These are phyloP conservation scores for Alternaria hordeiaustralica DNA, from an alignment of 2,329 filamentous ascomycete species.

Conservation along the genomic window DNA sequence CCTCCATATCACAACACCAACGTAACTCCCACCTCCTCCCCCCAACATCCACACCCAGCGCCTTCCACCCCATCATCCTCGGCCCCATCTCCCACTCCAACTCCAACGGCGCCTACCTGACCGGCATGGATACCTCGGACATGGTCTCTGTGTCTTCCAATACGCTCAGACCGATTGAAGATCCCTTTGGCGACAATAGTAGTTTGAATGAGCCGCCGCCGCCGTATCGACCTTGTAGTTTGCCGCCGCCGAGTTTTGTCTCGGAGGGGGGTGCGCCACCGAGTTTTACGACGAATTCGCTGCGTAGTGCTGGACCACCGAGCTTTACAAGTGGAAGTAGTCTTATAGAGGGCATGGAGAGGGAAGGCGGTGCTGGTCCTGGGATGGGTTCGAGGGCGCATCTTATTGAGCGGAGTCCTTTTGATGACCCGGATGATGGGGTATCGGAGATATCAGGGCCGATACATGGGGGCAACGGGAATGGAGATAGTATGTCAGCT, in stretches of 20 bases:
- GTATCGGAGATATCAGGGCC: constrained; percentile 38
- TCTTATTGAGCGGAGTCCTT: constrained; percentile 40
- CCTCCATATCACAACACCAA: constrained; percentile 2
- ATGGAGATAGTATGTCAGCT: background rate
- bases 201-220: constrained; percentile 44
- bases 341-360: too few species aligned
- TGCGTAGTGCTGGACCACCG: background rate
- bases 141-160: constrained; percentile 38
- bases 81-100: constrained; percentile 38
- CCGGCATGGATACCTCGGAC: constrained; percentile 49
- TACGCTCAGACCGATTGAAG: constrained; percentile 24
- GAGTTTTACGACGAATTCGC: constrained; percentile 22
- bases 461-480: constrained; percentile 14
- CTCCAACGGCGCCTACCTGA: constrained; percentile 44
- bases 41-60: constrained; percentile 18
- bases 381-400: constrained; percentile 8
- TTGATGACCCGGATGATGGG: constrained; percentile 44
- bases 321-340: background rate
- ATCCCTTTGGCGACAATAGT: constrained; percentile 42
- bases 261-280: constrained; percentile 14
- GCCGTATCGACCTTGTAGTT: constrained; percentile 45
- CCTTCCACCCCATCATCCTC: constrained; percentile 41
- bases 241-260: constrained; percentile 35
- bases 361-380: too few species aligned
- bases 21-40: constrained; percentile 16